Percentiles rank a stretch among this genome's conserved stretches.
Evolutionary conservation across 2,329 filamentous ascomycete species (phyloP).

Genomic region (Escovopsis sp.): DNA sequence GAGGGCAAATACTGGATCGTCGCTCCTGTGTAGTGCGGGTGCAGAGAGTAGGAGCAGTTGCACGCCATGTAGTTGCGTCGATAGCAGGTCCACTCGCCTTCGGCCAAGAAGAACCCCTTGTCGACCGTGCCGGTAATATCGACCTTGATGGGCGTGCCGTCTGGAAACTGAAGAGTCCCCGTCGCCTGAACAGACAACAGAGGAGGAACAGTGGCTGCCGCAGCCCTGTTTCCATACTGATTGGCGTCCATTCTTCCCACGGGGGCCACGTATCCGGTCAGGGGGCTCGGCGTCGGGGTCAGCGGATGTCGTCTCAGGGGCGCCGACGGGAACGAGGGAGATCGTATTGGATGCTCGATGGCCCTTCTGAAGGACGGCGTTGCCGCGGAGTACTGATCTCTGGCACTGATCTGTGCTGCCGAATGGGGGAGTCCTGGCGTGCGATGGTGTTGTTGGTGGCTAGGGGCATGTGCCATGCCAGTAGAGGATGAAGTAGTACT

Average conservation of each 20-base stretch:
- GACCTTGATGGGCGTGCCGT: slow-evolving; percentile 44
- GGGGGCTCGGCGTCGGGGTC: slow-evolving; percentile 36
- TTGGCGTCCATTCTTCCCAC: slow-evolving; percentile 33
- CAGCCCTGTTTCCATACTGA: slow-evolving; percentile 20
- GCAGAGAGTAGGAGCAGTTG: slow-evolving; percentile 59
- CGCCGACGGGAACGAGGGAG: slow-evolving; percentile 32
- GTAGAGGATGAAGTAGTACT: slow-evolving; percentile 34
- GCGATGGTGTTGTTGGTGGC: slow-evolving; percentile 16
- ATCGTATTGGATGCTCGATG: slow-evolving; percentile 34
- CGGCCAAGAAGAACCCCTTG: slow-evolving; percentile 73
- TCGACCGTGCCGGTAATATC: slow-evolving; percentile 70
- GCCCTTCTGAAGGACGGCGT: slow-evolving; percentile 35
- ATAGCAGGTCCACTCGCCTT: slow-evolving; percentile 84
- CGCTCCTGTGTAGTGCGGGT: slow-evolving; percentile 35
- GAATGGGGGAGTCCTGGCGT: slow-evolving; percentile 36
- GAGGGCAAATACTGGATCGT: slow-evolving; percentile 35
- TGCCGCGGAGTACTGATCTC: slow-evolving; percentile 37
- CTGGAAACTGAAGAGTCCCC: slow-evolving; percentile 45
- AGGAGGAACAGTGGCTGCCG: slow-evolving; percentile 32
- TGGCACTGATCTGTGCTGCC: slow-evolving; percentile 30
- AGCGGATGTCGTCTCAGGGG: slow-evolving; percentile 35
- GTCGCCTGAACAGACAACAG: slow-evolving; percentile 34
- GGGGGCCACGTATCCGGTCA: slow-evolving; percentile 27
- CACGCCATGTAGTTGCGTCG: slow-evolving; percentile 84
- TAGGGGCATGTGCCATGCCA: slow-evolving; percentile 43